Percentiles rank a stretch among this genome's conserved stretches.
These are phyloP conservation scores for Saccharomyces hybrid DNA, from an alignment of 1,139 yeast species.

Conservation along the genomic window DNA sequence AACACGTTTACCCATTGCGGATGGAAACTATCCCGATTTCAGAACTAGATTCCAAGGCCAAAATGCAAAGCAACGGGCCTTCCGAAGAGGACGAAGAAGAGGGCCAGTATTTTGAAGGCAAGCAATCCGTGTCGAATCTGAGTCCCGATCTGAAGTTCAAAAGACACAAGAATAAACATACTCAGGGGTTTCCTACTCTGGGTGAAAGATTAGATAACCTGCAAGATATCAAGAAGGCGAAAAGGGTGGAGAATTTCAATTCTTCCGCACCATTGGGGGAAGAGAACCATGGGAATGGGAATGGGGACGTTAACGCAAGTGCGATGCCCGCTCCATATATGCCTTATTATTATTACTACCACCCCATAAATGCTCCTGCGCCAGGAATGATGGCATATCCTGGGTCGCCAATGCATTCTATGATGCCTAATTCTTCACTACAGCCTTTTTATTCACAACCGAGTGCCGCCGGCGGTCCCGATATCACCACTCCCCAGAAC, in stretches of 20 bases:
- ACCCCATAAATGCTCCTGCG: conserved; percentile 15
- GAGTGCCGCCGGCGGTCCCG: conserved; percentile 2
- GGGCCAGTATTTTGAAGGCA: neutral
- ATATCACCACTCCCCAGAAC: neutral
- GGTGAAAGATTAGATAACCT: conserved; percentile 28
- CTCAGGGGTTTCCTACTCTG: conserved; percentile 21
- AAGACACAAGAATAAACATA: conserved; percentile 23
- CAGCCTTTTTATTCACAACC: conserved; percentile 23
- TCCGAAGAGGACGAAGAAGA: neutral
- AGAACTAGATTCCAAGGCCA: neutral
- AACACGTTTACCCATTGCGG: neutral
- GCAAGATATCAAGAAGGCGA: conserved; percentile 24
- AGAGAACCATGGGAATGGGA: neutral
- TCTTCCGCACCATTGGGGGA: conserved; percentile 15
- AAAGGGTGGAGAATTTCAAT: conserved; percentile 29
- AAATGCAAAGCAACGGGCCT: neutral
- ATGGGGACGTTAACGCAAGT: conserved; percentile 1
- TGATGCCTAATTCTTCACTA: conserved; percentile 22
- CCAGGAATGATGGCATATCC: conserved; percentile 19
- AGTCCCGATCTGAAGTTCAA: conserved; percentile 24
- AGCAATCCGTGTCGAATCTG: neutral
- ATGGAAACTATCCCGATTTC: neutral
- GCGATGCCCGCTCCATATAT: conserved; percentile 16
- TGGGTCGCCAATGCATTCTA: conserved; percentile 18
- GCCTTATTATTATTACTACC: conserved; percentile 13